These are phyloP conservation scores for Hemisphaericaspora xylanilytica DNA, from an alignment of 1,139 yeast species.

Conservation along the genomic window DNA sequence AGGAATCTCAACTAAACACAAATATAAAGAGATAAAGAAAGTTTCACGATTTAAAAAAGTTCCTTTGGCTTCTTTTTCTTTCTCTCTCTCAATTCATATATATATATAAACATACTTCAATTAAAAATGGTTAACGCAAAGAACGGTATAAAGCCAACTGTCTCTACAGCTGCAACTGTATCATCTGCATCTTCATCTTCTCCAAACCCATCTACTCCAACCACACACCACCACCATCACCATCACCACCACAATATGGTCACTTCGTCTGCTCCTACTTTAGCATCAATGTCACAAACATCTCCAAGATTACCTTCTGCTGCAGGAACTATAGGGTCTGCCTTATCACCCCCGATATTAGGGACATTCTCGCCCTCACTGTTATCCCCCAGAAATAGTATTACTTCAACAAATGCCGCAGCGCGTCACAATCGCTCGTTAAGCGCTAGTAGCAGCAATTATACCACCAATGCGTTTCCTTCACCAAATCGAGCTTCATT, in stretches of 20 bases:
- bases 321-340: not conserved
- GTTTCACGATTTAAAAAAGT: no score
- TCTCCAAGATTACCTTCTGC: slow-evolving; percentile 2
- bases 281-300: slow-evolving; percentile 1
- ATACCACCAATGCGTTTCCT: slow-evolving; percentile 7
- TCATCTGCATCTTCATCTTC: not conserved
- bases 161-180: not conserved
- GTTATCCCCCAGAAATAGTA: slow-evolving; percentile 13
- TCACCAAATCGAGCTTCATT: slow-evolving; percentile 8
- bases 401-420: slow-evolving; percentile 5
- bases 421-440: slow-evolving; percentile 6
- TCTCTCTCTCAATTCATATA: not conserved
- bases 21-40: no score
- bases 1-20: no score
- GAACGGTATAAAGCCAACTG: slow-evolving; percentile 1
- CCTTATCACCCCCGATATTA: slow-evolving; percentile 6
- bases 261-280: not conserved
- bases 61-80: not conserved
- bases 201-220: slow-evolving; percentile 1
- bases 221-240: not conserved
- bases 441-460: slow-evolving; percentile 6
- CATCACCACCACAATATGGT: not conserved
- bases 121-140: not conserved
- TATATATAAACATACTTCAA: not conserved
- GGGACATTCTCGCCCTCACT: slow-evolving; percentile 9